Percentiles rank a stretch among this genome's conserved stretches.
Evolutionary conservation across 345 rosid species (phyloP).

Genomic region (Gossypium anomalum): DNA sequence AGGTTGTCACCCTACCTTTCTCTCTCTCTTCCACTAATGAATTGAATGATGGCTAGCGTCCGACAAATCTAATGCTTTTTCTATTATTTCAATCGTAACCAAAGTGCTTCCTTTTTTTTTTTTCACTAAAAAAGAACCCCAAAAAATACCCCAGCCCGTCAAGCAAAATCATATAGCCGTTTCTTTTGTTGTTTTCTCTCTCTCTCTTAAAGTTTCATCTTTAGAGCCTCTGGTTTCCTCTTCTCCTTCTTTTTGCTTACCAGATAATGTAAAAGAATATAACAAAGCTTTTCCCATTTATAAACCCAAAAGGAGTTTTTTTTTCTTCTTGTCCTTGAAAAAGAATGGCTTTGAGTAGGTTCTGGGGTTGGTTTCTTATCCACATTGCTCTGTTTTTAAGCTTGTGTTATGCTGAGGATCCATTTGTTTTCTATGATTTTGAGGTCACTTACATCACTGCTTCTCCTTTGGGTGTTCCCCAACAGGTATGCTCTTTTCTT

Average conservation of each 20-base stretch:
- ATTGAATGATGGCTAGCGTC: constrained; percentile 27
- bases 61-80: constrained; percentile 24
- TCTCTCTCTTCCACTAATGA: neutral
- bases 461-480: constrained; percentile 95
- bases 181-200: neutral
- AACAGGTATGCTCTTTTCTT: constrained; percentile 53
- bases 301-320: neutral
- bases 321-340: neutral
- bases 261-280: constrained; percentile 37
- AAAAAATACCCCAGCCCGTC: too few relatives aligned
- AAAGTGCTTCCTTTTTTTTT: neutral
- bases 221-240: neutral
- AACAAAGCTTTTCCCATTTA: too few relatives aligned
- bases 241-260: neutral
- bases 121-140: neutral
- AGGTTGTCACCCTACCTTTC: constrained; percentile 29
- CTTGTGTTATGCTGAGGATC: constrained; percentile 69
- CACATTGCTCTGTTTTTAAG: constrained; percentile 45
- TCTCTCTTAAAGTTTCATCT: neutral
- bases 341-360: constrained; percentile 49
- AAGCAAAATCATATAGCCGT: constrained; percentile 28
- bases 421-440: constrained; percentile 56
- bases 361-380: constrained; percentile 45
- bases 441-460: constrained; percentile 91
- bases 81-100: neutral